Percentiles rank a stretch among this genome's conserved stretches.
These are phyloP conservation scores for Hortaea werneckii DNA, from an alignment of 2,329 filamentous ascomycete genomes.

Conservation along the genomic window DNA sequence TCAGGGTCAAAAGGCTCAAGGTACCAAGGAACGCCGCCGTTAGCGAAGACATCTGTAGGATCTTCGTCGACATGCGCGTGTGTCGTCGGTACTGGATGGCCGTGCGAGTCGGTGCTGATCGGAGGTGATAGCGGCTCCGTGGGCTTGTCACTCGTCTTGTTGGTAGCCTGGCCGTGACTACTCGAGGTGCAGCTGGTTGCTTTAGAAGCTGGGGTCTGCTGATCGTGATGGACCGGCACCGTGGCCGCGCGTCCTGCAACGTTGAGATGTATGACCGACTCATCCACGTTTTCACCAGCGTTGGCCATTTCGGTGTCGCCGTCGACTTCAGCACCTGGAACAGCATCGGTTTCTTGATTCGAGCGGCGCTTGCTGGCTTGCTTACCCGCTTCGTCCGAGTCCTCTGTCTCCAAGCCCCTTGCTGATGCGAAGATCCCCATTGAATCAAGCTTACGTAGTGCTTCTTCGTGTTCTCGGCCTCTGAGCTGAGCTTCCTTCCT, in stretches of 20 bases:
- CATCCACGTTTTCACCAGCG: slow-evolving; percentile 21
- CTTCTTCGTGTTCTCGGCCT: slow-evolving; percentile 56
- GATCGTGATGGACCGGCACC: slow-evolving; percentile 8
- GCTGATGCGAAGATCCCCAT: slow-evolving; percentile 49
- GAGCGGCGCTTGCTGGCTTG: slow-evolving; percentile 15
- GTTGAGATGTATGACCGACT: slow-evolving; percentile 14
- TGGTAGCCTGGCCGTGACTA: slow-evolving; percentile 4
- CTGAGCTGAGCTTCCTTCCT: slow-evolving; percentile 73
- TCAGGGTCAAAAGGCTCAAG: slow-evolving; percentile 67
- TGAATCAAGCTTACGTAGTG: slow-evolving; percentile 63
- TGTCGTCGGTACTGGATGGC: background rate
- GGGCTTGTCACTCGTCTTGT: slow-evolving; percentile 13
- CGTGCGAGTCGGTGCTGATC: slow-evolving; percentile 25
- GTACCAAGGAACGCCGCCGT: slow-evolving; percentile 83
- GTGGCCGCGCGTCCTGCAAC: slow-evolving; percentile 11
- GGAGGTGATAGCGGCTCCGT: slow-evolving; percentile 26
- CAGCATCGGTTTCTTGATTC: slow-evolving; percentile 29
- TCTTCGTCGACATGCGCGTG: slow-evolving; percentile 22
- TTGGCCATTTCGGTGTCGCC: slow-evolving; percentile 21
- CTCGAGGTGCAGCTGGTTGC: slow-evolving; percentile 11
- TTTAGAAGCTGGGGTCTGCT: slow-evolving; percentile 15
- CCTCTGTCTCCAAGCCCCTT: slow-evolving; percentile 38
- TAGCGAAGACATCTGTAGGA: slow-evolving; percentile 31
- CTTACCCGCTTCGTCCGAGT: slow-evolving; percentile 31
- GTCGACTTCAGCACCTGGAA: slow-evolving; percentile 26